Evolutionary conservation across 495 filamentous ascomycete genomes (phyloP).

Genomic region (Geoglossum glabrum): DNA sequence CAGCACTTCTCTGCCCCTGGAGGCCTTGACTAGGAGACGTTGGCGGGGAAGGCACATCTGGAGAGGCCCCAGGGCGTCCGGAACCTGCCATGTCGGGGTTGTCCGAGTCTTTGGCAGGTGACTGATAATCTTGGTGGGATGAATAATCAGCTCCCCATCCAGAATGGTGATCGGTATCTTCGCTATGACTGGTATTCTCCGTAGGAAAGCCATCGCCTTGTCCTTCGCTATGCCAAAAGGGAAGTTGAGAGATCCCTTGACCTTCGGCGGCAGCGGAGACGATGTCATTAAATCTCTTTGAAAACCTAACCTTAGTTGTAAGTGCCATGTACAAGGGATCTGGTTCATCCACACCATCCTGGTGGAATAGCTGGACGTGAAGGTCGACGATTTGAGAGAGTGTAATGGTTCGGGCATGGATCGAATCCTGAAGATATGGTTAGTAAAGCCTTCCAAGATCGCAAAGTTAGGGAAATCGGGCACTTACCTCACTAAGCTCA

Average conservation of each 20-base stretch:
- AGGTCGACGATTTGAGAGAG: conserved; percentile 36
- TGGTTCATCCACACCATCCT: conserved; percentile 34
- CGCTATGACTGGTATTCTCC: conserved; percentile 1
- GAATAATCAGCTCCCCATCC: neutral
- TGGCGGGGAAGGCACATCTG: neutral
- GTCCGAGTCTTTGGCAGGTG: neutral
- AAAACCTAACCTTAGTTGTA: conserved; percentile 27
- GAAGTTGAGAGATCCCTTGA: conserved; percentile 35
- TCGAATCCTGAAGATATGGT: conserved; percentile 23
- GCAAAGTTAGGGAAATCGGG: neutral
- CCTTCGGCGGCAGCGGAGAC: conserved; percentile 30
- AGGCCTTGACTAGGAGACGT: neutral
- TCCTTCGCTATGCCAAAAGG: conserved; percentile 15
- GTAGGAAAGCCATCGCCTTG: neutral
- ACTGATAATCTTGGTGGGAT: neutral
- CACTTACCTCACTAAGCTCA: conserved; percentile 49
- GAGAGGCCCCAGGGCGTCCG: neutral
- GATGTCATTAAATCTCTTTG: conserved; percentile 24
- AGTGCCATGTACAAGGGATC: conserved; percentile 38
- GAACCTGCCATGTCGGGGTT: neutral
- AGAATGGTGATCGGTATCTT: neutral
- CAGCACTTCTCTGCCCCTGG: neutral
- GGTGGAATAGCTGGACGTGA: conserved; percentile 33
- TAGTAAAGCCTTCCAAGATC: neutral
- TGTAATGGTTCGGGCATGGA: conserved; percentile 22